Percentiles rank a stretch among this genome's conserved stretches.
Conservation (phyloP, 352 stramenopile species). For the Globisporangium viniferum region DNA sequence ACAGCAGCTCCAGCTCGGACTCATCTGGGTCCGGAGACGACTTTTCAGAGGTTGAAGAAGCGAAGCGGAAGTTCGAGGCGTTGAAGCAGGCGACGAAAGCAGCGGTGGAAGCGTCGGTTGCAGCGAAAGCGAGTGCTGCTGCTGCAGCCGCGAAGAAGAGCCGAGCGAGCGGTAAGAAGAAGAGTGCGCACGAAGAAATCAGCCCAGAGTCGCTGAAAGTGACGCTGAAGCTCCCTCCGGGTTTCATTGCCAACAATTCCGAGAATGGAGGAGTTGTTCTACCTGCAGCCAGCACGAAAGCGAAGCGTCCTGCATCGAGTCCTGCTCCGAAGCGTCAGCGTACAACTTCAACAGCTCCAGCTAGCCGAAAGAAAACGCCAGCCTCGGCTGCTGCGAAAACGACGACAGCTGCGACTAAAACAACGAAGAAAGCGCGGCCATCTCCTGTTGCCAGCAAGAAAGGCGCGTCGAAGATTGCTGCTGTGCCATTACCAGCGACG, state of each 20-base stretch:
- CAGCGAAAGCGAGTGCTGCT: constrained; percentile 16
- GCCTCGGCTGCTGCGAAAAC: constrained; percentile 13
- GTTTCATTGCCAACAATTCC: constrained; percentile 36
- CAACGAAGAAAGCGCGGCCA: constrained; percentile 8
- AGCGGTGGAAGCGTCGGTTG: constrained; percentile 22
- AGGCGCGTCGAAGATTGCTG: not conserved
- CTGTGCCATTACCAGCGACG: not conserved
- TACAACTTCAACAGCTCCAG: constrained; percentile 13
- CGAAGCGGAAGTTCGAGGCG: constrained; percentile 16
- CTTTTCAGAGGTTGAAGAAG: constrained; percentile 27
- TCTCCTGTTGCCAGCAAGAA: not conserved
- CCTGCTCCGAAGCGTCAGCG: constrained; percentile 35
- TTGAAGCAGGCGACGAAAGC: constrained; percentile 22
- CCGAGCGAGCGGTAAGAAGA: constrained; percentile 10
- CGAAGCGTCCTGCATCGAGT: constrained; percentile 40
- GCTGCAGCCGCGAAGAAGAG: constrained; percentile 23
- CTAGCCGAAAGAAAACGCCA: constrained; percentile 11
- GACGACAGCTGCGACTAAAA: constrained; percentile 22
- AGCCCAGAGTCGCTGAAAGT: constrained; percentile 45
- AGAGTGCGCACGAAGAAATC: constrained; percentile 14
- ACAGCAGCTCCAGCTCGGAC: constrained; percentile 55
- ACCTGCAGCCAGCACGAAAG: constrained; percentile 25
- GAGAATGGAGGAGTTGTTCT: constrained; percentile 6
- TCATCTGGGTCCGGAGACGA: constrained; percentile 37
- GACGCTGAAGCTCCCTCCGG: constrained; percentile 53